phyloP scores from a whole-genome alignment of 208 protist genomes.

The Trypanosoma rangeli region DNA sequence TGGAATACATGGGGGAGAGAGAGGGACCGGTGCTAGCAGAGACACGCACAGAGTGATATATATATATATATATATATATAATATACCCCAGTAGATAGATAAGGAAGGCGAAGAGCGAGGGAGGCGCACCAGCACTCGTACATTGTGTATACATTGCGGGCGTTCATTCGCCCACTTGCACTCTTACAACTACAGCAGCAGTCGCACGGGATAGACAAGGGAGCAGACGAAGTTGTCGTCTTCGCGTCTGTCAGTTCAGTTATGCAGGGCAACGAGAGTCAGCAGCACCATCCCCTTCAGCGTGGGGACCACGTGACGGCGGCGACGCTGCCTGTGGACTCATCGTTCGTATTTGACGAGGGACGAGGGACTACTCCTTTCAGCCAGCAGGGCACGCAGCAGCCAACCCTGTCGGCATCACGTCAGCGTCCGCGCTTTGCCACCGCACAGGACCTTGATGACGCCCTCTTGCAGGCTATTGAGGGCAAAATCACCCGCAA shows the following conservation, averaged over 20 bases:
- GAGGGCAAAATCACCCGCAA: conserved; percentile 90
- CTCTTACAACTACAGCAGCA: no score
- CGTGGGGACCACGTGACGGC: conserved; percentile 19
- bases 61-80: conserved; percentile 3
- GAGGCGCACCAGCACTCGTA: not conserved
- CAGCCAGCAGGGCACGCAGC: conserved; percentile 10
- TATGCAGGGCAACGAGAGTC: conserved; percentile 8
- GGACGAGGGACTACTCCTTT: conserved; percentile 22
- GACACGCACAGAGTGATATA: not conserved
- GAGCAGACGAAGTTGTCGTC: not conserved
- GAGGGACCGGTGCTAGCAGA: not conserved
- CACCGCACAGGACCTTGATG: conserved; percentile 84
- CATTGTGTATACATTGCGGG: no score
- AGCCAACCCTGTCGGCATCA: conserved; percentile 24
- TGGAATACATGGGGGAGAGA: not conserved
- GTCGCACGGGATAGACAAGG: conserved; percentile 3
- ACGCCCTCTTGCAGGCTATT: conserved; percentile 84
- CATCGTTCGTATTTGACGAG: conserved; percentile 66
- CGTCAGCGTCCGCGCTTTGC: conserved; percentile 82
- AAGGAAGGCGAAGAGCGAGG: not conserved
- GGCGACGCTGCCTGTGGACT: conserved; percentile 35
- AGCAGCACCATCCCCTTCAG: conserved; percentile 20
- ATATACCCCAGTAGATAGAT: not conserved
- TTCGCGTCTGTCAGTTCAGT: not conserved
- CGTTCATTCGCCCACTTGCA: no score